Evolutionary conservation across 495 filamentous ascomycete species (phyloP), one percentile per base, ranked within the genome.

Genomic region (Venustampulla echinocandica): DNA sequence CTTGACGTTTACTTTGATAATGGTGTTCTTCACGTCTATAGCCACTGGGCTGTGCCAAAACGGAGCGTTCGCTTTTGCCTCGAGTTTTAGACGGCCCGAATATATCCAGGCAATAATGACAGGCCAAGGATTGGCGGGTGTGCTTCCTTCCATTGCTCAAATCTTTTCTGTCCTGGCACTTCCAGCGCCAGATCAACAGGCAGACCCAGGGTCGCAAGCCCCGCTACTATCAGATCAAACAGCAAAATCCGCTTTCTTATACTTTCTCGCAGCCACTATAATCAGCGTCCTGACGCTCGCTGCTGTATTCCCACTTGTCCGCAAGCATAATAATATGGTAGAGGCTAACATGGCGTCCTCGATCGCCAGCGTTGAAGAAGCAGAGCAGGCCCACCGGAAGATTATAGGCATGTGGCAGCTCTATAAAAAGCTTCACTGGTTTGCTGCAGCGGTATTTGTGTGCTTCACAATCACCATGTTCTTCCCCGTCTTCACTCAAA

Each of bases 41-140:
- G 88, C 85, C 0, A 79, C 88, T 0, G 93, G 85, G 0, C 69
- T 97, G 44, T 85, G 83, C 59, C 92, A 96, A 66, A 97, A 97
- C 61, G 92, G 93, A 38, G 78, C 90, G 25, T 97, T 96, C 62
- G 84, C 93, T 5, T 96, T 89, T 57, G 89, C 86, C 10, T 76
- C 87, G 6, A 82, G 83, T 21, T 95, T 95, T 53, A 87, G 81
- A 15, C 65, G 83, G 41, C 76, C 83, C 13, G 81, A 87, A 55
- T 97, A 95, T 65, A 95, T 85, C 40, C 90, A 96, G 63, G 92
- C 82, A 15, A 89, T 97, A 62, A 97, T 99, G 93, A 80, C 80
- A 19, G 92, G 92, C 7, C 92, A 99, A 62, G 93, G 80, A 13
- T 70, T 97, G 5, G 89, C 92, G 1, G 92, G 92, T 24, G 90